Conservation (phyloP, 1,284 basidiomycete species). For the Pseudozyma sp. region DNA sequence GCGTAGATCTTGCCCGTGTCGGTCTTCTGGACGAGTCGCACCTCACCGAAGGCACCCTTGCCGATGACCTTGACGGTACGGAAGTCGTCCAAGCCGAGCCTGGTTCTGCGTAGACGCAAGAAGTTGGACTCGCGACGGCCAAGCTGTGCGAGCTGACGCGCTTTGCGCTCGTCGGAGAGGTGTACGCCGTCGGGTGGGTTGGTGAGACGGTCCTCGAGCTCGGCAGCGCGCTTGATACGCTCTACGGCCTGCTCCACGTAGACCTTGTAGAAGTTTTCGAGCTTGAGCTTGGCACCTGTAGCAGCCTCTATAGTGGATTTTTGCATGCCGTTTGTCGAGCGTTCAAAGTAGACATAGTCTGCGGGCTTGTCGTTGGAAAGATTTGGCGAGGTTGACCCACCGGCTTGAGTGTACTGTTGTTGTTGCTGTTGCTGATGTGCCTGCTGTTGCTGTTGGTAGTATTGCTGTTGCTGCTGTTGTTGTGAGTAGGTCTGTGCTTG, state of each 20-base stretch:
- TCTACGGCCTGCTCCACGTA: slow-evolving; percentile 91
- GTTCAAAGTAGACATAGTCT: slow-evolving; percentile 95
- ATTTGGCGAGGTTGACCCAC: slow-evolving; percentile 41
- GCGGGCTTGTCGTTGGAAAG: slow-evolving; percentile 70
- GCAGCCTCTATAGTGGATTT: slow-evolving; percentile 90
- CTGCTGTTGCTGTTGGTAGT: slow-evolving; percentile 34
- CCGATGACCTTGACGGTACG: slow-evolving; percentile 98
- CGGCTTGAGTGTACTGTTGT: slow-evolving; percentile 27
- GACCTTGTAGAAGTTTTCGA: slow-evolving; percentile 97
- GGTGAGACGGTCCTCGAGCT: slow-evolving; percentile 85
- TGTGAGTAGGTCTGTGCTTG: slow-evolving; percentile 44
- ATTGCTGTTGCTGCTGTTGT: slow-evolving; percentile 38
- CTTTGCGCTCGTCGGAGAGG: slow-evolving; percentile 81
- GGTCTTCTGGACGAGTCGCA: slow-evolving; percentile 93
- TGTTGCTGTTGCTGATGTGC: slow-evolving; percentile 34
- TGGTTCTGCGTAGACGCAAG: slow-evolving; percentile 87
- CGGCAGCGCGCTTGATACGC: slow-evolving; percentile 88
- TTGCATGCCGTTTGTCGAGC: slow-evolving; percentile 83
- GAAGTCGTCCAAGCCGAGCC: slow-evolving; percentile 93
- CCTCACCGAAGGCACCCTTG: slow-evolving; percentile 98
- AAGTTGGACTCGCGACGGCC: slow-evolving; percentile 84
- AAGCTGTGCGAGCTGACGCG: slow-evolving; percentile 88
- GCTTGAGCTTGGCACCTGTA: slow-evolving; percentile 94
- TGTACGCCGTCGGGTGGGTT: slow-evolving; percentile 59
- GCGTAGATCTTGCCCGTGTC: slow-evolving; percentile 98